A percentile compares a stretch with the other conserved stretches of the same genome.
These are phyloP conservation scores for Rhizomucor miehei DNA, from an alignment of 371 early-diverging fungal species.

Conservation along the genomic window DNA sequence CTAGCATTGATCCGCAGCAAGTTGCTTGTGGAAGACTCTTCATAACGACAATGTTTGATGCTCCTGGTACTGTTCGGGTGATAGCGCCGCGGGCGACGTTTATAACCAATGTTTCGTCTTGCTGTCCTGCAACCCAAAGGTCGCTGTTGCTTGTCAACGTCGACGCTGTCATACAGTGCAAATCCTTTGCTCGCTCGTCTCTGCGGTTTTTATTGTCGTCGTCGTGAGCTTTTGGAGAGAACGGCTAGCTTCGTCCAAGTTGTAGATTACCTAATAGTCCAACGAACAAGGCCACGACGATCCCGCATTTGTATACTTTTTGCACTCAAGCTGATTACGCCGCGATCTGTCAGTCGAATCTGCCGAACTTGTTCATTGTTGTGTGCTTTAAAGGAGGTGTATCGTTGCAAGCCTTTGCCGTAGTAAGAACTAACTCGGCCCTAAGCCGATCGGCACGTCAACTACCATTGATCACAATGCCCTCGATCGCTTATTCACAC, in stretches of 20 bases:
- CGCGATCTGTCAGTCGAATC: slow-evolving; percentile 63
- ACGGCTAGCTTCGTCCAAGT: not conserved
- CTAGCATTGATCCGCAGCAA: slow-evolving; percentile 68
- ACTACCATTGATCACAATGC: not conserved
- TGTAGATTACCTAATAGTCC: slow-evolving; percentile 57
- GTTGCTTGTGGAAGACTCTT: slow-evolving; percentile 59
- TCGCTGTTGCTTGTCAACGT: slow-evolving; percentile 61
- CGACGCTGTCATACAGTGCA: slow-evolving; percentile 67
- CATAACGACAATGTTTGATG: slow-evolving; percentile 67
- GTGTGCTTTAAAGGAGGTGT: slow-evolving; percentile 69
- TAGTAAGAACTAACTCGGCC: slow-evolving; percentile 62
- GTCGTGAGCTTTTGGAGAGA: not conserved
- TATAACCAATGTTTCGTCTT: slow-evolving; percentile 60
- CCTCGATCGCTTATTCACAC: slow-evolving; percentile 5
- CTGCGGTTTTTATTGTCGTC: slow-evolving; percentile 21
- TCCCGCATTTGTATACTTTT: slow-evolving; percentile 65
- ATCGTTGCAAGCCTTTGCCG: slow-evolving; percentile 58
- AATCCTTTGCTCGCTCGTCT: slow-evolving; percentile 53
- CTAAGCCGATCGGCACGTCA: slow-evolving; percentile 25
- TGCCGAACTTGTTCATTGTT: slow-evolving; percentile 64
- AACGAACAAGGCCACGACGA: slow-evolving; percentile 68
- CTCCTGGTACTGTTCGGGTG: slow-evolving; percentile 41
- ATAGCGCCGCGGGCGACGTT: slow-evolving; percentile 67
- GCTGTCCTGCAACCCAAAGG: slow-evolving; percentile 65
- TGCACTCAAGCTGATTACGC: slow-evolving; percentile 65